Evolutionary conservation across 2,329 filamentous ascomycete species (phyloP), one percentile per base, ranked within the genome.

Genomic region (Beauveria bassiana): DNA sequence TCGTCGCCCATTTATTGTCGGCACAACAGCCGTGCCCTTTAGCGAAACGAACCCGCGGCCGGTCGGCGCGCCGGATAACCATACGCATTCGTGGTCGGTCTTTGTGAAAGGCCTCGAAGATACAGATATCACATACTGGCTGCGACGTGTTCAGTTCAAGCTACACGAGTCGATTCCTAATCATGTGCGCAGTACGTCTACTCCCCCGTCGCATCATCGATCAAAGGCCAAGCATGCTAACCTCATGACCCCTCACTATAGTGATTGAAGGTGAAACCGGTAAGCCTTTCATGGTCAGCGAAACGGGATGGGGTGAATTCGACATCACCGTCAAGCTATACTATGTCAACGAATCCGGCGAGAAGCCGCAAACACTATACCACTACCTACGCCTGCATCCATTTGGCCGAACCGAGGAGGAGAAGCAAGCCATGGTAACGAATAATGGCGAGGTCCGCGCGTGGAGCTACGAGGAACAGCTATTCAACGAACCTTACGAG

Each of bases 301-400:
- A 98, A 75, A 98, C 95, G 0, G 95, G 95, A 54, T 99, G 96
- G 90, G 95, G 95, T 70, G 95, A 97, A 77, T 99, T 99, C 78
- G 91, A 95, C 73, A 96, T 99, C 70, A 90, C 93, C 65, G 89
- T 99, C 72, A 92, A 96, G 71, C 82, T 99, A 50, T 96, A 96
- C 78, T 99, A 97, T 75, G 86, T 90, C 61, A 86, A 89, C 61
- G 90, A 96, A 71, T 89, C 87, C 43, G 87, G 86, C 68, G 95
- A 99, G 79, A 99, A 99, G 75, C 90, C 93, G 5, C 91, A 96
- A 75, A 96, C 93, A n/a, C 78, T 96, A 2, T 96, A 95, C 79
- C 95, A 98, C 75, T 91, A 92, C 70, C 79, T 99, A 62, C 90
- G 93, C 59, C 82, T 99, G 12, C 93, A 97, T 71, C 91, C 93